phyloP scores from a whole-genome alignment of 176 grass and related monocot species.

The Bolboschoenus planiculmis region DNA sequence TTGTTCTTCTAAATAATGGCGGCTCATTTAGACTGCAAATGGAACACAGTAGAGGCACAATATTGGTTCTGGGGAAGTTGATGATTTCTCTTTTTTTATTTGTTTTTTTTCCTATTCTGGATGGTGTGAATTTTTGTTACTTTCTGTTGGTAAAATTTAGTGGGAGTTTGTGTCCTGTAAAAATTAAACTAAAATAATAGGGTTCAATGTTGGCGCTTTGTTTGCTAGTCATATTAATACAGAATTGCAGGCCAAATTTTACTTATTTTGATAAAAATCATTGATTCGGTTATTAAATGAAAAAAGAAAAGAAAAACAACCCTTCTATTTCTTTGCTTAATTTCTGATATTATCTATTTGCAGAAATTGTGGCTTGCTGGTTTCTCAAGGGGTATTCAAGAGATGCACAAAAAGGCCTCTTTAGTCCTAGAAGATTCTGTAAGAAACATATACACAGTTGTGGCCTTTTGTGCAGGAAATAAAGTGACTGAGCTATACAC shows the following conservation, averaged over 20 bases:
- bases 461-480: constrained; percentile 96
- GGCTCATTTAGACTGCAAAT: background rate
- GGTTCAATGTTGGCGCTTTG: background rate
- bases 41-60: background rate
- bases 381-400: constrained; percentile 98
- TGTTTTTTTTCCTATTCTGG: background rate
- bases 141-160: background rate
- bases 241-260: background rate
- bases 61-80: background rate
- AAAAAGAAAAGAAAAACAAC: background rate
- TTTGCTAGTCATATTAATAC: background rate
- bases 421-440: constrained; percentile 99
- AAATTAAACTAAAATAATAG: background rate
- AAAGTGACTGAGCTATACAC: constrained; percentile 97
- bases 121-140: background rate
- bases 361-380: constrained; percentile 99
- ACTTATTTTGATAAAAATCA: background rate
- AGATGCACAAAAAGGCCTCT: constrained; percentile 98
- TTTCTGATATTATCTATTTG: constrained; percentile 20
- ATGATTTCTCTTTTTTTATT: background rate
- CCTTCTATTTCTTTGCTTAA: background rate
- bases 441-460: constrained; percentile 97
- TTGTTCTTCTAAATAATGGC: background rate
- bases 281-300: background rate
- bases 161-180: background rate